These are phyloP conservation scores for Paramecium pentaurelia DNA, from an alignment of 73 alveolate genomes.

Conservation along the genomic window DNA sequence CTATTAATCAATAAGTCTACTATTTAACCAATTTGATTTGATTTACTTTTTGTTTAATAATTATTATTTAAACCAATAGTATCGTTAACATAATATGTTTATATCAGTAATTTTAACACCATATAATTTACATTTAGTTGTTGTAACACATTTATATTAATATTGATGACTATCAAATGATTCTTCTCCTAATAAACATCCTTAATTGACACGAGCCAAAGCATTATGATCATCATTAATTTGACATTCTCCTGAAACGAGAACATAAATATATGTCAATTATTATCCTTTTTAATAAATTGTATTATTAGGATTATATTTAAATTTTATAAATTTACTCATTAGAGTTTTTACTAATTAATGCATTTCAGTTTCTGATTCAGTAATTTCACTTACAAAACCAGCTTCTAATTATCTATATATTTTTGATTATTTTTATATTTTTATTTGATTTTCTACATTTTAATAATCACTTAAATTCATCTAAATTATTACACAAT, in stretches of 20 bases:
- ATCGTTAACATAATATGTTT: neutral
- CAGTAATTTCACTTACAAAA: neutral
- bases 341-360: neutral
- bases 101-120: neutral
- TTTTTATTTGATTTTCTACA: neutral
- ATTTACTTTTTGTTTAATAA: neutral
- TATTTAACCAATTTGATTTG: neutral
- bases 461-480: neutral
- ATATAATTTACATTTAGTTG: neutral
- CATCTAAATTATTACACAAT: neutral
- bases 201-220: neutral
- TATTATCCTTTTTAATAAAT: neutral
- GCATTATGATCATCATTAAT: neutral
- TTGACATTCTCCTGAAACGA: neutral
- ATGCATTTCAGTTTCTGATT: constrained; percentile 6
- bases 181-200: neutral
- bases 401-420: neutral
- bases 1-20: neutral
- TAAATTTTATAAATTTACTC: neutral
- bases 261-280: neutral
- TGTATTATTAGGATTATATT: neutral
- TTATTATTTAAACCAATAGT: neutral
- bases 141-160: neutral
- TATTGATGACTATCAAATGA: neutral
- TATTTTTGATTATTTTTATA: neutral